Conservation (phyloP, 2,329 filamentous ascomycete genomes). For the Pestalotiopsis sp. region DNA sequence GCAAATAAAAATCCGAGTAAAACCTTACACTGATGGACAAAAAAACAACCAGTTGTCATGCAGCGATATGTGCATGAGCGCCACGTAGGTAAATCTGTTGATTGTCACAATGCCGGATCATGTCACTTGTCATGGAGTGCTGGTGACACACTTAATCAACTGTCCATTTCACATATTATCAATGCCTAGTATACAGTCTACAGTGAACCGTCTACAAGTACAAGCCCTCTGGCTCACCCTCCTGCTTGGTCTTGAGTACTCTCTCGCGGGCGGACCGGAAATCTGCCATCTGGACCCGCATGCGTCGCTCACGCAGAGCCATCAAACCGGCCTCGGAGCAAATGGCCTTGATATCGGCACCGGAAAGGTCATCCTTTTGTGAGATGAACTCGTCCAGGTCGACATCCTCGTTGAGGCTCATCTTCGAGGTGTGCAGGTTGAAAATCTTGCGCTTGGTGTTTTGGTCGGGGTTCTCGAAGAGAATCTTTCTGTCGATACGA, state of each 20-base stretch:
- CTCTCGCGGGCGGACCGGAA: conserved; percentile 91
- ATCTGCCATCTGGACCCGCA: conserved; percentile 99
- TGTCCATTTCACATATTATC: not conserved
- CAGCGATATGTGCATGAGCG: too few relatives aligned
- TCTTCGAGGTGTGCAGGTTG: conserved; percentile 96
- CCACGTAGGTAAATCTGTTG: not conserved
- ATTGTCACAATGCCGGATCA: not conserved
- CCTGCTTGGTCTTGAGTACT: conserved; percentile 97
- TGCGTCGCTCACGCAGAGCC: conserved; percentile 90
- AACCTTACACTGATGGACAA: too few relatives aligned
- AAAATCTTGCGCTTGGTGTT: conserved; percentile 98
- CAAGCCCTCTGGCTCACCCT: conserved; percentile 96
- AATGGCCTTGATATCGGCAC: conserved; percentile 98
- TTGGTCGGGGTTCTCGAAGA: conserved; percentile 72
- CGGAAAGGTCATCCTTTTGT: conserved; percentile 96
- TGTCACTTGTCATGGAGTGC: not conserved
- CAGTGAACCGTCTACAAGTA: conserved; percentile 76
- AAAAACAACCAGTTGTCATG: too few relatives aligned
- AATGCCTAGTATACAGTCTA: conserved; percentile 11
- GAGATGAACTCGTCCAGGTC: conserved; percentile 98
- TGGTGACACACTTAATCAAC: not conserved
- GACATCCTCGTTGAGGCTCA: conserved; percentile 95
- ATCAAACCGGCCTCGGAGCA: conserved; percentile 96
- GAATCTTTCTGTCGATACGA: conserved; percentile 97
- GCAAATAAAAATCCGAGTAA: too few relatives aligned